Conservation (phyloP, 83 land plant genomes). For the Thuja plicata region DNA sequence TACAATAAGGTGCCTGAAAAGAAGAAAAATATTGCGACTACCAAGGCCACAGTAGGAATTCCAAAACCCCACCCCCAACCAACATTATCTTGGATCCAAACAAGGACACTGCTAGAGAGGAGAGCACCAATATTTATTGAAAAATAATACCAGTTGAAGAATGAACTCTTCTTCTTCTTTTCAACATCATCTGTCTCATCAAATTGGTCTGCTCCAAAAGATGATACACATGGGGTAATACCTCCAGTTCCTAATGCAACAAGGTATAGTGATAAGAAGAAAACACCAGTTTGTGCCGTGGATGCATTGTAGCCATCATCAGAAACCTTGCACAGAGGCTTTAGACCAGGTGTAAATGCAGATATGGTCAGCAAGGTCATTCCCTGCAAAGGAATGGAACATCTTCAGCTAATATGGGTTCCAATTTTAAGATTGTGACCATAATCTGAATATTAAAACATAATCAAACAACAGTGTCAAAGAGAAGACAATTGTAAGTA, state of each 20-base stretch:
- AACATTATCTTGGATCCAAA: constrained; percentile 62
- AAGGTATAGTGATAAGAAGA: constrained; percentile 51
- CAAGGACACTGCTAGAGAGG: constrained; percentile 63
- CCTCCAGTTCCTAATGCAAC: constrained; percentile 77
- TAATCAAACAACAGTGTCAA: background rate
- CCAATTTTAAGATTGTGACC: background rate
- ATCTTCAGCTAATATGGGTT: background rate
- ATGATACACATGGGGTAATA: constrained; percentile 72
- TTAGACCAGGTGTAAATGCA: constrained; percentile 44
- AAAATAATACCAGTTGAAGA: constrained; percentile 83
- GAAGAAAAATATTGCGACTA: constrained; percentile 53
- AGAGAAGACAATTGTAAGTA: background rate
- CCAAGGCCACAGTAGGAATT: constrained; percentile 66
- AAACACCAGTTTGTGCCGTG: constrained; percentile 33
- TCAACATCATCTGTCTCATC: constrained; percentile 61
- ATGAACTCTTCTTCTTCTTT: constrained; percentile 53
- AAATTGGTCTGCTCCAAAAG: constrained; percentile 83
- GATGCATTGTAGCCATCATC: constrained; percentile 28
- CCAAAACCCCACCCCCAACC: constrained; percentile 84
- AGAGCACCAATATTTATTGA: constrained; percentile 71
- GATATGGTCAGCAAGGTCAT: constrained; percentile 59
- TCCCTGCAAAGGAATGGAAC: constrained; percentile 35
- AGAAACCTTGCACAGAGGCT: constrained; percentile 27
- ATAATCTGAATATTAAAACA: background rate
- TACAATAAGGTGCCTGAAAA: constrained; percentile 53